Conservation (phyloP, 148 eudicot species). For the Camellia japonica region DNA sequence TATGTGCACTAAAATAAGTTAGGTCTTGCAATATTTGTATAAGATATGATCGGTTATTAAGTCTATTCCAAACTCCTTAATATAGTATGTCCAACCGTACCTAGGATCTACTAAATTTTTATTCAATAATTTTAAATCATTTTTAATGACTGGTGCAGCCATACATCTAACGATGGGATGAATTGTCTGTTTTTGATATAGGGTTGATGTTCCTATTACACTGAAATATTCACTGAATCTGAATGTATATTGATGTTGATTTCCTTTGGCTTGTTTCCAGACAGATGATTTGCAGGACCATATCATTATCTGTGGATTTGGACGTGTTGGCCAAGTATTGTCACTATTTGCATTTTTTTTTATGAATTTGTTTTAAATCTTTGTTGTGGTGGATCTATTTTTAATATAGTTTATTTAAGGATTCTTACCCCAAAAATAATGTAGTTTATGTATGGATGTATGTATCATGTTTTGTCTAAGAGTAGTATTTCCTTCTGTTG, state of each 20-base stretch:
- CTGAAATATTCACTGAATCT: neutral
- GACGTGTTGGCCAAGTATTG: conserved; percentile 96
- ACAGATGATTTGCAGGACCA: conserved; percentile 99
- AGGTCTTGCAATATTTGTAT: neutral
- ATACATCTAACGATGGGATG: neutral
- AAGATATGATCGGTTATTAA: neutral
- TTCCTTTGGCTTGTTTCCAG: conserved; percentile 39
- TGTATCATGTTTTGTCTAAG: neutral
- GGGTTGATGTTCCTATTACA: neutral
- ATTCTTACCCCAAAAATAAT: too few species aligned
- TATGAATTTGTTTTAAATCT: neutral
- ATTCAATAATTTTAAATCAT: neutral
- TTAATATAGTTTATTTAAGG: neutral
- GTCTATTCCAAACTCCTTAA: too few species aligned
- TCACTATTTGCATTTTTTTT: neutral
- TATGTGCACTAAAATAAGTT: neutral
- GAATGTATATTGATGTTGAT: neutral
- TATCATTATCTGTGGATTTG: conserved; percentile 95
- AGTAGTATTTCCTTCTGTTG: conserved; percentile 3
- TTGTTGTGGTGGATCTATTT: conserved; percentile 3
- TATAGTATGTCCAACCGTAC: too few species aligned
- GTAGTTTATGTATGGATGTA: neutral
- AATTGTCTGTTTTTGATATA: conserved; percentile 4
- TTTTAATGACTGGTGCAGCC: neutral
- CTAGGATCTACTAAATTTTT: neutral